Evolutionary conservation across 2,329 filamentous ascomycete species (phyloP), one percentile per base, ranked within the genome.

Genomic region (Bipolaris sorokiniana): DNA sequence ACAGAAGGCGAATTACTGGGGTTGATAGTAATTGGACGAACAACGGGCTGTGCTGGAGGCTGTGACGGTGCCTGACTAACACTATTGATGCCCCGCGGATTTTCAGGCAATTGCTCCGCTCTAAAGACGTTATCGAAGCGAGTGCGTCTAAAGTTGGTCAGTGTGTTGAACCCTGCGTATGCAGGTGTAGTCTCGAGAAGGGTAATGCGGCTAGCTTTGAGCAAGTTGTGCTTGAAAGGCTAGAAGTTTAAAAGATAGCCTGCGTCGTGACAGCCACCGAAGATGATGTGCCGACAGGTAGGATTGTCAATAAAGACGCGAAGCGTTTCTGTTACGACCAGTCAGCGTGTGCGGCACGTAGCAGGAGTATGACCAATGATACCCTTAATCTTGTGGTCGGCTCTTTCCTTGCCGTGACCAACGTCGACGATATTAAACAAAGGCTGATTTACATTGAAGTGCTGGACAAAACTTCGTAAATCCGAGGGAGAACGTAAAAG

Each of bases 371-470:
- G 36, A 37, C 0, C 13, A 16, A 11, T 31, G 28, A 9, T 66
- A 77, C 77, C 77, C 68, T 75, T 77, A 61, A 81, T 76, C 58
- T 80, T 81, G 66, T 81, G 76, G 58, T 81, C 80, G 41, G 79
- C 79, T 45, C 76, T 70, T 59, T 81, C 80, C 54, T 81, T 81
- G 26, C 78, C 79, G 51, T 71, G 71, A 18, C 80, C 80, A 31
- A 81, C 79, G 61, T 82, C 80, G 52, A 81, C 73, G 70, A 81
- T 77, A 73, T 70, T 78, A 75, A 81, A 80, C 53, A 81, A 69
- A 20, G 78, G 72, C 55, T 81, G 78, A 44, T 79, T 77, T 48
- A 77, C 70, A 51, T 71, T 78, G 65, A 81, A 82, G 31, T 72
- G 69, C 46, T 79, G 76, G 6, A 76, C 76, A 62, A 82, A 82